A percentile compares a stretch with the other conserved stretches of the same genome.
Evolutionary conservation across 2,329 filamentous ascomycete species (phyloP).

Genomic region (Colletotrichum lindemuthianum): DNA sequence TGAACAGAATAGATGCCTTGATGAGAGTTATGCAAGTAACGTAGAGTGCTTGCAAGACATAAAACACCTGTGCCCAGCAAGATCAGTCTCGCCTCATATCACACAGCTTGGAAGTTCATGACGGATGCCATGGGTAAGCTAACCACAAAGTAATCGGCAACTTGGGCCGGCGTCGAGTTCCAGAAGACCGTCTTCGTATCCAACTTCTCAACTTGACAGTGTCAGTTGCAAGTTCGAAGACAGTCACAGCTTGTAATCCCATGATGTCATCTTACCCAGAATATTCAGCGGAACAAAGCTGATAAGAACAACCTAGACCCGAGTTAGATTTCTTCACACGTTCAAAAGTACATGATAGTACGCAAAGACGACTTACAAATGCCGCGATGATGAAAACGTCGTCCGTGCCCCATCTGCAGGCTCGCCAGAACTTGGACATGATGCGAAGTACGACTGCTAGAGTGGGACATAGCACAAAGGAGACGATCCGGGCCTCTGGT

Average conservation of each 20-base stretch:
- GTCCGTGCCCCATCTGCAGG: constrained; percentile 1
- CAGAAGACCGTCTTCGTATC: constrained; percentile 1
- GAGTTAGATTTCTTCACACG: not conserved
- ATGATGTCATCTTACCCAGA: not conserved
- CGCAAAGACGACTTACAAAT: not conserved
- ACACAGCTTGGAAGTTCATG: no score
- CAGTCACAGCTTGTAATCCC: no score
- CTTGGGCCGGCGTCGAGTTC: constrained; percentile 3
- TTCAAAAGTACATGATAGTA: not conserved
- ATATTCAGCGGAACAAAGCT: not conserved
- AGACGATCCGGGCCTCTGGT: not conserved
- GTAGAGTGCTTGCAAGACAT: constrained; percentile 47
- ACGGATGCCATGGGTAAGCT: no score
- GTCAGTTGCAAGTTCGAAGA: not conserved
- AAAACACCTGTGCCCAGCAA: constrained; percentile 42
- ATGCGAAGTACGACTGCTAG: not conserved
- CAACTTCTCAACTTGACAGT: not conserved
- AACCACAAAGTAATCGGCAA: not conserved
- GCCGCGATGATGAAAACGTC: constrained; percentile 4
- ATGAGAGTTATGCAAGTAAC: constrained; percentile 44
- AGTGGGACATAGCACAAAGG: constrained; percentile 4
- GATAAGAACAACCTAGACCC: not conserved
- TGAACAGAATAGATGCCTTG: constrained; percentile 48
- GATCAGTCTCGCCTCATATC: not conserved
- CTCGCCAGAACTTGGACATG: not conserved